These are phyloP conservation scores for Apiotrichum sp. DNA, from an alignment of 1,284 basidiomycete species.

Conservation along the genomic window DNA sequence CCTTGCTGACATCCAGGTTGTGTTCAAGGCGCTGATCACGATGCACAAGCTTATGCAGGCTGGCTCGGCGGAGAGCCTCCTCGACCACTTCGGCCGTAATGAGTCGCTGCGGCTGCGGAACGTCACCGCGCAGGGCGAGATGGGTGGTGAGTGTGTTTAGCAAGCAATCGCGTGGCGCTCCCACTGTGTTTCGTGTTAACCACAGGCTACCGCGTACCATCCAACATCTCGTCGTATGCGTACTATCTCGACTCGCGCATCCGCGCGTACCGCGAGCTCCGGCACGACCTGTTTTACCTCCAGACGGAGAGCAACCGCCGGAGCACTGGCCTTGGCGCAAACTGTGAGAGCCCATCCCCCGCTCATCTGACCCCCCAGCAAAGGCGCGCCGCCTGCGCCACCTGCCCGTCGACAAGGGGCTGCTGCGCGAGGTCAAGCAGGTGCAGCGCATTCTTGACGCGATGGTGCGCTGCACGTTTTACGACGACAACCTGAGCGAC, in stretches of 20 bases:
- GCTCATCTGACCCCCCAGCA: constrained; percentile 13
- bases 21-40: constrained; percentile 93
- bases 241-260: constrained; percentile 85
- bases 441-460: constrained; percentile 85
- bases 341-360: constrained; percentile 25
- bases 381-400: constrained; percentile 67
- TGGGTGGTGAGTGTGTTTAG: background rate
- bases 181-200: background rate
- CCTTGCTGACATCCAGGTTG: constrained; percentile 56
- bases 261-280: constrained; percentile 79
- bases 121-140: constrained; percentile 58
- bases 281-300: constrained; percentile 86
- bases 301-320: constrained; percentile 84
- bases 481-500: constrained; percentile 86
- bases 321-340: constrained; percentile 40
- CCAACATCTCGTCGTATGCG: constrained; percentile 82
- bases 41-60: constrained; percentile 91
- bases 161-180: background rate
- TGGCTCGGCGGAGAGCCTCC: constrained; percentile 84
- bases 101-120: constrained; percentile 74
- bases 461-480: constrained; percentile 79
- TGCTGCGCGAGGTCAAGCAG: constrained; percentile 83
- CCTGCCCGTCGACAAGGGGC: constrained; percentile 92
- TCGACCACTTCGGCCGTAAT: constrained; percentile 69
- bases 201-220: constrained; percentile 74